Evolutionary conservation across 2,329 filamentous ascomycete species (phyloP).

Genomic region (Colletotrichum zoysiae): DNA sequence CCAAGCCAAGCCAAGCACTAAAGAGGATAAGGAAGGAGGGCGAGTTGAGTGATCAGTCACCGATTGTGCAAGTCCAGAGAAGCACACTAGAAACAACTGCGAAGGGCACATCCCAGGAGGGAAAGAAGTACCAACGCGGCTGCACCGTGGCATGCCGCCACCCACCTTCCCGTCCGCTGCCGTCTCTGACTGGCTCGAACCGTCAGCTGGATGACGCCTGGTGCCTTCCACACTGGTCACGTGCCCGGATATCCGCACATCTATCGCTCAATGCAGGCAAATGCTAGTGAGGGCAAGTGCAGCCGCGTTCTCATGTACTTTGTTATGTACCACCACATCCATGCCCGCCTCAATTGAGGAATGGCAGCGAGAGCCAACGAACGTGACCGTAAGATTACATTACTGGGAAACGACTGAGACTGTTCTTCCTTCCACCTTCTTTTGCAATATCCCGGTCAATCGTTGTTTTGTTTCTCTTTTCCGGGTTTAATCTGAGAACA

Average conservation of each 20-base stretch:
- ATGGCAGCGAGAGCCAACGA: neutral
- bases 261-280: neutral
- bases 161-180: slow-evolving; percentile 13
- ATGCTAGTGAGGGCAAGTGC: neutral
- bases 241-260: neutral
- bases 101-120: neutral
- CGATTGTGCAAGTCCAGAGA: neutral
- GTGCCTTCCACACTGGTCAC: neutral
- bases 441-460: neutral
- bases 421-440: neutral
- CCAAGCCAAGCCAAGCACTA: neutral
- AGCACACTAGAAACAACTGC: slow-evolving; percentile 6
- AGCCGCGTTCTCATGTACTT: neutral
- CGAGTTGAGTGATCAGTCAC: neutral
- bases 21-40: slow-evolving; percentile 6
- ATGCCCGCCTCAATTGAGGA: neutral
- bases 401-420: neutral
- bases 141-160: slow-evolving; percentile 8
- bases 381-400: neutral
- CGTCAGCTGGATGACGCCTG: slow-evolving; percentile 2
- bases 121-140: slow-evolving; percentile 8
- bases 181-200: slow-evolving; percentile 4
- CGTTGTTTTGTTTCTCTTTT: neutral
- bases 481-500: neutral
- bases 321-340: neutral